phyloP scores from a whole-genome alignment of 1,284 basidiomycete species.

The Kwoniella shivajii region DNA sequence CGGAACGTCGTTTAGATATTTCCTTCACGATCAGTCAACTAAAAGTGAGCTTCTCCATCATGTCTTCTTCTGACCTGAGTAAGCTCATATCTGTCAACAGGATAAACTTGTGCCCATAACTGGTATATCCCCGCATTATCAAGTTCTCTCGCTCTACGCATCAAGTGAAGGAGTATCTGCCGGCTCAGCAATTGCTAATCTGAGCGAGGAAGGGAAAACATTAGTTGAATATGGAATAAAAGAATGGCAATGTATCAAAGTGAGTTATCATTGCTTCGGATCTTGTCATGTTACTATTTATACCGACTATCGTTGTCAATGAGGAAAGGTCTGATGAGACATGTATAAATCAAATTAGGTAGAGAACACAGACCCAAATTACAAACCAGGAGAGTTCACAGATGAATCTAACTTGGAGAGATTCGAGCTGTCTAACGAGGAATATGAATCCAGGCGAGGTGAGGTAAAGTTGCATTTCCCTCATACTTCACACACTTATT shows the following conservation, averaged over 20 bases:
- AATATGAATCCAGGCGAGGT: slow-evolving; percentile 81
- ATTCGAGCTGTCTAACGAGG: slow-evolving; percentile 82
- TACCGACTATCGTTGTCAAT: too few species aligned
- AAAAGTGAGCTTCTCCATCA: slow-evolving; percentile 61
- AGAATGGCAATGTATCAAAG: slow-evolving; percentile 63
- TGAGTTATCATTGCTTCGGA: too few species aligned
- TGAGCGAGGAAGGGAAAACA: slow-evolving; percentile 68
- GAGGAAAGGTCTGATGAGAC: too few species aligned
- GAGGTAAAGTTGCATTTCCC: background rate
- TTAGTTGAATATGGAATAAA: slow-evolving; percentile 73
- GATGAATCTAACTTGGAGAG: slow-evolving; percentile 88
- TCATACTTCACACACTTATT: too few species aligned
- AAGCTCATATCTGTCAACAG: slow-evolving; percentile 55
- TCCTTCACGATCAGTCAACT: slow-evolving; percentile 72
- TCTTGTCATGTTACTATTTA: too few species aligned
- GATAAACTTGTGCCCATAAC: slow-evolving; percentile 84
- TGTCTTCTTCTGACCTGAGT: background rate
- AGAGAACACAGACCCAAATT: slow-evolving; percentile 72
- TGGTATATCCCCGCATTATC: slow-evolving; percentile 76
- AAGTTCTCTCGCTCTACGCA: slow-evolving; percentile 67
- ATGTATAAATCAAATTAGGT: too few species aligned
- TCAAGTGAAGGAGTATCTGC: slow-evolving; percentile 57
- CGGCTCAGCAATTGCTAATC: slow-evolving; percentile 56
- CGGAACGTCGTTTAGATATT: slow-evolving; percentile 77
- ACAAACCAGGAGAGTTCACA: slow-evolving; percentile 62